phyloP scores from a whole-genome alignment of 306 rosid species.

The Vicia sativa region DNA sequence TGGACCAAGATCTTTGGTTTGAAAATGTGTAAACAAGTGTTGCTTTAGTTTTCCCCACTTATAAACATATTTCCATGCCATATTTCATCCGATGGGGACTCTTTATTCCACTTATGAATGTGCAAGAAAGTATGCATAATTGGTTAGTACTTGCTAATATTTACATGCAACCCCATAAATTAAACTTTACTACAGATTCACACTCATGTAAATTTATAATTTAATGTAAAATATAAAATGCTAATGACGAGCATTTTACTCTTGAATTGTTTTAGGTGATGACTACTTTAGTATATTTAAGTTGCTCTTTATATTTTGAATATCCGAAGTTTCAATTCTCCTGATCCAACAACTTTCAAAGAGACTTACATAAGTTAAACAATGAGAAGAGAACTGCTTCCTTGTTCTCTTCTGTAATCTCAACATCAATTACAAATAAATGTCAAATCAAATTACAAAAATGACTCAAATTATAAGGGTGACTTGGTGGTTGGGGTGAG shows the following conservation, averaged over 20 bases:
- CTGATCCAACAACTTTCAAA: conserved; percentile 24
- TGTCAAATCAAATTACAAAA: no score
- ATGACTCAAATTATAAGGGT: no score
- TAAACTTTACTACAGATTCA: conserved; percentile 15
- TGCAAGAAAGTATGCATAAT: conserved; percentile 6
- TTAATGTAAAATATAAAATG: conserved; percentile 31
- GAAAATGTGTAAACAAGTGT: no score
- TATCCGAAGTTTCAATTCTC: conserved; percentile 4
- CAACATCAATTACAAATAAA: no score
- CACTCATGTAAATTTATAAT: conserved; percentile 15
- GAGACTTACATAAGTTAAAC: conserved; percentile 13
- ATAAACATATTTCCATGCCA: no score
- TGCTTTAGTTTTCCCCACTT: no score
- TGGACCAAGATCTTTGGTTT: no score
- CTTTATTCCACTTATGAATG: conserved; percentile 10
- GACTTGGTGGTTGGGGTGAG: no score
- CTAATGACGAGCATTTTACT: background rate
- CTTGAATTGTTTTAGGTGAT: background rate
- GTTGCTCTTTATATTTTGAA: conserved; percentile 20
- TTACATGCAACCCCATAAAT: conserved; percentile 1
- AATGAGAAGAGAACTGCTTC: conserved; percentile 12
- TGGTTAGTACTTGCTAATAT: conserved; percentile 18
- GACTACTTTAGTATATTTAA: conserved; percentile 13
- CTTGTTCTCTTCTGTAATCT: no score
- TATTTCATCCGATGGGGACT: no score